Percentiles rank a stretch among this genome's conserved stretches.
Conservation (phyloP, 768 basidiomycete species). For the Cystobasidium tubakii region DNA sequence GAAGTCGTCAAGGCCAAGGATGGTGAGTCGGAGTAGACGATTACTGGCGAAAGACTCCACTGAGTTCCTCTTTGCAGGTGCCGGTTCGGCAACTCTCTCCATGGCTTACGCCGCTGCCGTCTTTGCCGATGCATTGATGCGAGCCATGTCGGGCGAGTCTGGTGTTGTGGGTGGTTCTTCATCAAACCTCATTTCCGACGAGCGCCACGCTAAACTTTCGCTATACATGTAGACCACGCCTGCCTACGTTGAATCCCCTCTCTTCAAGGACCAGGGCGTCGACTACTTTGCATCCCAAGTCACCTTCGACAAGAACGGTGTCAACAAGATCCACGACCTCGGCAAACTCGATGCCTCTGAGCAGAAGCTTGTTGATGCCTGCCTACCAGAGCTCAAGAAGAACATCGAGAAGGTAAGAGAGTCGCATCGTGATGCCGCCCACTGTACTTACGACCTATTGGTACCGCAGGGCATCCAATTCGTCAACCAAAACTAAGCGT, state of each 20-base stretch:
- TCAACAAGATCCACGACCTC: constrained; percentile 82
- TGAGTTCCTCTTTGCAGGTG: constrained; percentile 43
- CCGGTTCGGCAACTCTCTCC: constrained; percentile 67
- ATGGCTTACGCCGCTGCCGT: constrained; percentile 72
- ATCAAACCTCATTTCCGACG: too few species aligned
- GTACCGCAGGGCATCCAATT: constrained; percentile 15
- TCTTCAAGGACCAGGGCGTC: constrained; percentile 77
- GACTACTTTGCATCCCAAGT: constrained; percentile 92
- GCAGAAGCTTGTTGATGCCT: constrained; percentile 75
- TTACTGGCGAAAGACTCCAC: background rate
- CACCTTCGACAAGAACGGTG: constrained; percentile 83
- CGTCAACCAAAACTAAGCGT: constrained; percentile 12
- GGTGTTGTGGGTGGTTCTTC: constrained; percentile 70
- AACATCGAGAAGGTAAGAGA: constrained; percentile 40
- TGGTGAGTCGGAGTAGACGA: constrained; percentile 49
- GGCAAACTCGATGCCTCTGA: constrained; percentile 74
- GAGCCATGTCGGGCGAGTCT: constrained; percentile 63
- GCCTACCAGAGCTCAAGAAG: constrained; percentile 76
- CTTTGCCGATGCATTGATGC: constrained; percentile 61
- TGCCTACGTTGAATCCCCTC: constrained; percentile 67
- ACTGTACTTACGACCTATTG: too few species aligned
- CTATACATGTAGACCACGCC: constrained; percentile 30
- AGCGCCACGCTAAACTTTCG: background rate
- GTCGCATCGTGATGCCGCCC: too few species aligned
- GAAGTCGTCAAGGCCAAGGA: constrained; percentile 99